A percentile compares a stretch with the other conserved stretches of the same genome.
Conservation (phyloP, 192 early-diverging fungal genomes). For the Coemansia sp. region DNA sequence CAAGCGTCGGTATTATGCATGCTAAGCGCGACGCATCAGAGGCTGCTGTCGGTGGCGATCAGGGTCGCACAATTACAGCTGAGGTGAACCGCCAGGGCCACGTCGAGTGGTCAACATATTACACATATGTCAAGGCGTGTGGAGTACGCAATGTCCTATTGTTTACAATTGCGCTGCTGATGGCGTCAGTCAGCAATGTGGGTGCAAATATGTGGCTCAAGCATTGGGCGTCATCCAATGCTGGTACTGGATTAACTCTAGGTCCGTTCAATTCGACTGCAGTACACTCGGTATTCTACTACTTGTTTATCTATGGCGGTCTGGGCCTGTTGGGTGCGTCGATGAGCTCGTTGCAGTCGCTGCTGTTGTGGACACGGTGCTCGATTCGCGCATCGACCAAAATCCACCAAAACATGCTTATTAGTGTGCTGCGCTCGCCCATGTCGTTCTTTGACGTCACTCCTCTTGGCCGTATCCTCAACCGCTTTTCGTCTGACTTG, state of each 20-base stretch:
- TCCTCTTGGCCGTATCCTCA: slow-evolving; percentile 73
- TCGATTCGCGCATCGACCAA: slow-evolving; percentile 62
- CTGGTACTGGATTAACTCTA: slow-evolving; percentile 11
- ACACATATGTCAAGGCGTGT: slow-evolving; percentile 76
- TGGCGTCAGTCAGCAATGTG: slow-evolving; percentile 58
- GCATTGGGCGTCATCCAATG: slow-evolving; percentile 66
- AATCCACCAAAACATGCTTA: slow-evolving; percentile 69
- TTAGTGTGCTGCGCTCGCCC: slow-evolving; percentile 68
- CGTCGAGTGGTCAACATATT: slow-evolving; percentile 79
- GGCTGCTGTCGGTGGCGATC: slow-evolving; percentile 16
- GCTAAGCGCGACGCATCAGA: neutral
- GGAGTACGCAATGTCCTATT: slow-evolving; percentile 56
- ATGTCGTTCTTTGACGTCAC: slow-evolving; percentile 77
- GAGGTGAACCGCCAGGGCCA: slow-evolving; percentile 83
- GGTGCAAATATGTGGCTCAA: slow-evolving; percentile 69
- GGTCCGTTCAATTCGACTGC: neutral
- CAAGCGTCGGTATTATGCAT: slow-evolving; percentile 48
- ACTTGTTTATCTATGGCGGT: slow-evolving; percentile 77
- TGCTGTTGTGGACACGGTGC: slow-evolving; percentile 82
- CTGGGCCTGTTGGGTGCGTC: slow-evolving; percentile 72
- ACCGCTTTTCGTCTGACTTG: slow-evolving; percentile 71
- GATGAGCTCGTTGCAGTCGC: slow-evolving; percentile 70
- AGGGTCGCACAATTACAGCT: slow-evolving; percentile 57
- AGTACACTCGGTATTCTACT: slow-evolving; percentile 56
- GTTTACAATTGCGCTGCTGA: slow-evolving; percentile 60